Conservation (phyloP, 2,329 filamentous ascomycete species). For the Colletotrichum sojae region DNA sequence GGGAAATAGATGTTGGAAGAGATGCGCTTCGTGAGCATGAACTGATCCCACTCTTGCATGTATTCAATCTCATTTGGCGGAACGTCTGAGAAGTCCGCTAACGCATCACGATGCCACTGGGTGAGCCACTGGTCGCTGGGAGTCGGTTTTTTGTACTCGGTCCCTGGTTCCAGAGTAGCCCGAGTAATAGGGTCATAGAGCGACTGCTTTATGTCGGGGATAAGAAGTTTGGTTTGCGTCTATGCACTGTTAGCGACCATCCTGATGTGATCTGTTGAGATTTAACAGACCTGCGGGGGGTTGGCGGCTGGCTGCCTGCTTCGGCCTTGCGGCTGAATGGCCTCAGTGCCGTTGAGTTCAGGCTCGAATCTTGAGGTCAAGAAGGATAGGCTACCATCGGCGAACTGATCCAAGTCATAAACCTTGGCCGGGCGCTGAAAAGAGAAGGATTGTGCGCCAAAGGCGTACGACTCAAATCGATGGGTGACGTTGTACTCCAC, state of each 20-base stretch:
- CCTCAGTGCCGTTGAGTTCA: slow-evolving; percentile 36
- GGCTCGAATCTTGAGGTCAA: slow-evolving; percentile 58
- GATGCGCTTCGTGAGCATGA: slow-evolving; percentile 65
- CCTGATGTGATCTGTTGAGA: background rate
- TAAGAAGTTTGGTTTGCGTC: slow-evolving; percentile 48
- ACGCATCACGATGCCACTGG: slow-evolving; percentile 71
- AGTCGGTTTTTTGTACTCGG: slow-evolving; percentile 58
- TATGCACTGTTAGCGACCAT: slow-evolving; percentile 16
- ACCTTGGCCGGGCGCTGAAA: slow-evolving; percentile 58
- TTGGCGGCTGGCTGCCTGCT: slow-evolving; percentile 21
- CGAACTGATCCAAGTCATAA: slow-evolving; percentile 61
- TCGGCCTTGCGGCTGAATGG: slow-evolving; percentile 22
- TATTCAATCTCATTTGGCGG: slow-evolving; percentile 69
- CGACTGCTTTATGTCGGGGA: slow-evolving; percentile 65
- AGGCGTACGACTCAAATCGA: slow-evolving; percentile 46
- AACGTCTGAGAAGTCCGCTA: slow-evolving; percentile 71
- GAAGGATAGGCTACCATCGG: slow-evolving; percentile 64
- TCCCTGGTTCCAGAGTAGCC: slow-evolving; percentile 63
- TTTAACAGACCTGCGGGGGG: slow-evolving; percentile 16
- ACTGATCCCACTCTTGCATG: slow-evolving; percentile 71
- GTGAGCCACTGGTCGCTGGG: slow-evolving; percentile 68
- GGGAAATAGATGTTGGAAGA: slow-evolving; percentile 67
- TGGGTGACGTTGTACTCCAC: slow-evolving; percentile 58
- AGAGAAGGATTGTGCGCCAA: slow-evolving; percentile 56
- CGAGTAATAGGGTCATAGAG: slow-evolving; percentile 73